phyloP scores from a whole-genome alignment of 1,139 yeast genomes.

The Geotrichum carabidarum region DNA sequence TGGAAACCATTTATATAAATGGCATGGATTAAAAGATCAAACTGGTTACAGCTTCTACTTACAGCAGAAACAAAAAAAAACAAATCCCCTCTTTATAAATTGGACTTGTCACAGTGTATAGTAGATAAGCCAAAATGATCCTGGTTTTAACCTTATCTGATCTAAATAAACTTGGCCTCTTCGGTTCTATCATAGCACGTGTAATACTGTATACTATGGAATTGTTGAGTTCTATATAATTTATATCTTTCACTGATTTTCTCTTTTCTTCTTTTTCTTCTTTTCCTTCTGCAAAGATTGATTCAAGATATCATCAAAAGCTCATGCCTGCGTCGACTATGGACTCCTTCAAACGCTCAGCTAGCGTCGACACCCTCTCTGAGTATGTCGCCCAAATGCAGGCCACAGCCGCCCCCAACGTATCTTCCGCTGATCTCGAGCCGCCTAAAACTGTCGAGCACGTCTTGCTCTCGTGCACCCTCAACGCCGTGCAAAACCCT shows the following conservation, averaged over 20 bases:
- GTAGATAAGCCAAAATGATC: too few relatives aligned
- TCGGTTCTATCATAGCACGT: neutral
- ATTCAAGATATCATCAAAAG: neutral
- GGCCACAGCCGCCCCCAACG: neutral
- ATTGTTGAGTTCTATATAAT: neutral
- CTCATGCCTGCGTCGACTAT: neutral
- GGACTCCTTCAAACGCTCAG: conserved; percentile 19
- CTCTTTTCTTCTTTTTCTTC: neutral
- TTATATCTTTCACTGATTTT: neutral
- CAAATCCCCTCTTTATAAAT: too few relatives aligned
- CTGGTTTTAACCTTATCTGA: too few relatives aligned
- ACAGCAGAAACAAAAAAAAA: too few relatives aligned
- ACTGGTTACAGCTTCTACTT: too few relatives aligned
- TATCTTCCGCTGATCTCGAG: neutral
- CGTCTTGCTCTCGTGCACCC: conserved; percentile 23
- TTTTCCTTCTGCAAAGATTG: neutral
- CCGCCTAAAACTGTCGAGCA: conserved; percentile 10
- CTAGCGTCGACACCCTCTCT: conserved; percentile 23
- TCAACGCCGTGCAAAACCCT: conserved; percentile 22
- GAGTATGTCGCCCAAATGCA: conserved; percentile 18
- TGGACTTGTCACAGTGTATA: too few relatives aligned
- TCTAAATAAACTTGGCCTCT: neutral
- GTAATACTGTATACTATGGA: neutral
- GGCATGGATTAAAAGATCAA: too few relatives aligned
- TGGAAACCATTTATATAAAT: too few relatives aligned